phyloP scores from a whole-genome alignment of 176 grass and related monocot species.

The Saccharum spontaneum region DNA sequence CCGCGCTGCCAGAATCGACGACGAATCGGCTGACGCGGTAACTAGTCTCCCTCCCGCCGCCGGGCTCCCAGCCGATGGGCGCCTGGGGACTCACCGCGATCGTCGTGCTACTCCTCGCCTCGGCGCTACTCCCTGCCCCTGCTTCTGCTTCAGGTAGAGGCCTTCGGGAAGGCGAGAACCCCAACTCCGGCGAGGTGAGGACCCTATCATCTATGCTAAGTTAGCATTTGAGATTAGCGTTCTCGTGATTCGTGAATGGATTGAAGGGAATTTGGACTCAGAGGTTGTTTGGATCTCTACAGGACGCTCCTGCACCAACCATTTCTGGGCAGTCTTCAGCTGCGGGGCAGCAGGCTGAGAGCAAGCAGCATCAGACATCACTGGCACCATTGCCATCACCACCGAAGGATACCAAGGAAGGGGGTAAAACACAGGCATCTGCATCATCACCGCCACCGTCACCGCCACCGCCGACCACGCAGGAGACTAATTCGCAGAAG shows the following conservation, averaged over 20 bases:
- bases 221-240: background rate
- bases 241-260: background rate
- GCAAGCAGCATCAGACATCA: background rate
- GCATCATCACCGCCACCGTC: background rate
- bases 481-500: background rate
- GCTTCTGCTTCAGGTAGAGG: conserved; percentile 33
- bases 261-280: background rate
- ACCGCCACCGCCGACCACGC: background rate
- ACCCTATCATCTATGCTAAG: background rate
- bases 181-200: conserved; percentile 42
- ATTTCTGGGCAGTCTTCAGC: background rate
- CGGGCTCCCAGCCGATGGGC: conserved; percentile 22
- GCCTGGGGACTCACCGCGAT: conserved; percentile 16
- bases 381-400: background rate
- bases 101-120: conserved; percentile 27
- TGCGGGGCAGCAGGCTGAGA: conserved; percentile 9
- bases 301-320: conserved; percentile 28
- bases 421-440: background rate
- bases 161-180: conserved; percentile 35
- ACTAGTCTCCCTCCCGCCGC: background rate
- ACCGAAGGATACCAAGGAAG: background rate
- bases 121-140: conserved; percentile 13
- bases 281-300: conserved; percentile 14
- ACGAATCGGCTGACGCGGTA: conserved; percentile 23
- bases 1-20: conserved; percentile 21